Evolutionary conservation across 768 basidiomycete genomes (phyloP).

Genomic region (Dacryopinax spathularia): DNA sequence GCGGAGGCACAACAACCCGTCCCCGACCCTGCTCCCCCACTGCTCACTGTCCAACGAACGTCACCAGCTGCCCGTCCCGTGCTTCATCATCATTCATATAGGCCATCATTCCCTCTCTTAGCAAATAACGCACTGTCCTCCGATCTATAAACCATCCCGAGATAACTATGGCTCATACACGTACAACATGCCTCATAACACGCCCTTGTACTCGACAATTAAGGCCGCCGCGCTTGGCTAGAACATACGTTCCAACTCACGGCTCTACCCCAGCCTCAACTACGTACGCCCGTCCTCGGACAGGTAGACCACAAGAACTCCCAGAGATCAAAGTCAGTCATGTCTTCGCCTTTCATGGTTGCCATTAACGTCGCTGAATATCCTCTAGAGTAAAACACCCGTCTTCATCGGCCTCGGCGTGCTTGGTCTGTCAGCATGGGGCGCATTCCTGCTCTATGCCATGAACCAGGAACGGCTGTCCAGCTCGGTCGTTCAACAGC

Average conservation of each 20-base stretch:
- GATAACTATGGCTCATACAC: no score
- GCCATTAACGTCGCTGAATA: background rate
- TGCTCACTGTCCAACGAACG: no score
- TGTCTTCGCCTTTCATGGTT: background rate
- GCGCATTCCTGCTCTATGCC: constrained; percentile 49
- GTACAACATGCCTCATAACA: no score
- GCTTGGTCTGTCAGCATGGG: constrained; percentile 50
- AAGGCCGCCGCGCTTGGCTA: background rate
- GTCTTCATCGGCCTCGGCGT: constrained; percentile 34
- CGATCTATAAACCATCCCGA: no score
- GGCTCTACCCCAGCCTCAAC: background rate
- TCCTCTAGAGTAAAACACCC: constrained; percentile 22
- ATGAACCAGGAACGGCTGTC: constrained; percentile 68
- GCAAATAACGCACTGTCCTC: no score
- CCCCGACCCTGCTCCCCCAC: no score
- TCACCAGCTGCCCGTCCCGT: no score
- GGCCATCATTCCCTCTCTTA: no score
- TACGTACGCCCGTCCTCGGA: background rate
- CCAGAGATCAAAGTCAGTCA: constrained; percentile 8
- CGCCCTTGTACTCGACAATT: no score
- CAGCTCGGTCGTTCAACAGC: constrained; percentile 55
- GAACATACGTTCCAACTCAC: background rate
- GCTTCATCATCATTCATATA: no score
- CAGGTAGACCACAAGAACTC: background rate
- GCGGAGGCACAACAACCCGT: no score